Evolutionary conservation across 1,284 basidiomycete species (phyloP), one percentile per base, ranked within the genome.

Genomic region (Ceratobasidium sp.): DNA sequence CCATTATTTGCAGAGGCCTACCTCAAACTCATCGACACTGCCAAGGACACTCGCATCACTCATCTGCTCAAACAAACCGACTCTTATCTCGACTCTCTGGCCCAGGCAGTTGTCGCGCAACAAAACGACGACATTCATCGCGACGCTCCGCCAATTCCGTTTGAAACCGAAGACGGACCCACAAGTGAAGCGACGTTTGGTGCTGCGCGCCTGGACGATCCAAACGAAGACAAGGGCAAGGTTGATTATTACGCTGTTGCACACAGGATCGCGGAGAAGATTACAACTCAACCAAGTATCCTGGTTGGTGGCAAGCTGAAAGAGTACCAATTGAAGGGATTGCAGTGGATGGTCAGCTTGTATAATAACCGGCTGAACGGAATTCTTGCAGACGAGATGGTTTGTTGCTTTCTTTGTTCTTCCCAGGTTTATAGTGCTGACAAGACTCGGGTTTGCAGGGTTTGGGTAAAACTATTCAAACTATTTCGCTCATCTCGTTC

Each of bases 351-450:
- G 86, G 97, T 98, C 75, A 97, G 96, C 80, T 84, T 99, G 81
- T 99, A 98, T 82, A 98, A 99, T 83, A 98, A 99, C 83, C 92
- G 93, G 78, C 89, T 99, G 77, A 97, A 98, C 79, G 96, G 96
- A 74, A 97, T 98, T 77, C 82, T 98, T 36, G 96, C 96, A 76
- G 97, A 99, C 79, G 97, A 99, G 85, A 99, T 99, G 97, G 95
- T 90, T 59, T 60, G n/a, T 75, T 14, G 30, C 55, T 59, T 59
- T 57, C 43, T 46, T 70, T 52, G 46, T 67, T 48, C 39, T 43
- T 41, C 48, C 46, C 30, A 72, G 76, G 32, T 16, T 75, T 28
- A 23, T 73, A 53, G 52, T 60, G 18, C 55, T 59, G 26, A 4
- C 21, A 34, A 23, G 9, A 58, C 45, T 21, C 72, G 67, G 59